phyloP scores from a whole-genome alignment of 805 yeast genomes.

The Candida rishiriensis region DNA sequence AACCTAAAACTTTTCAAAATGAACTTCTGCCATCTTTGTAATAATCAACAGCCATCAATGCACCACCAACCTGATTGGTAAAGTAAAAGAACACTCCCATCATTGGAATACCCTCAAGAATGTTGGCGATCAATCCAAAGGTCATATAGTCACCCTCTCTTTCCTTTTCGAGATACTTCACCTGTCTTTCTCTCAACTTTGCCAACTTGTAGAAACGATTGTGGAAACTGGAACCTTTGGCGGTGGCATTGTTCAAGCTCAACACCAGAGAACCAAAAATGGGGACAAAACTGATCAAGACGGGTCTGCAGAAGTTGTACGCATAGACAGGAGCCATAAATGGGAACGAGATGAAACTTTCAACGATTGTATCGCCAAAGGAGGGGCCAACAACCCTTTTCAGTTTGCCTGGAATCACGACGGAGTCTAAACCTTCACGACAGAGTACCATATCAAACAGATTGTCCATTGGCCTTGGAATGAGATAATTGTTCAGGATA shows the following conservation, averaged over 20 bases:
- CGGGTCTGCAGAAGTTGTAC: conserved; percentile 9
- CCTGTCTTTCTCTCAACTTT: conserved; percentile 24
- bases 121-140: conserved; percentile 50
- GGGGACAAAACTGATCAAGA: conserved; percentile 21
- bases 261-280: conserved; percentile 19
- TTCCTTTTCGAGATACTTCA: conserved; percentile 22
- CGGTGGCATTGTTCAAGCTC: conserved; percentile 15
- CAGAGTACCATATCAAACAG: conserved; percentile 27
- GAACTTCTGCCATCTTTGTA: conserved; percentile 15
- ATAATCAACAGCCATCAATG: conserved; percentile 48
- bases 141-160: conserved; percentile 37
- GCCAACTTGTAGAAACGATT: conserved; percentile 20
- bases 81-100: conserved; percentile 49
- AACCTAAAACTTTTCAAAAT: no score
- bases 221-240: conserved; percentile 16
- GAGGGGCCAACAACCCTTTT: conserved; percentile 26
- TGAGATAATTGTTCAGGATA: conserved; percentile 21
- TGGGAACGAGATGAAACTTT: conserved; percentile 15
- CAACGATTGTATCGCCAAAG: conserved; percentile 19
- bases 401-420: conserved; percentile 31
- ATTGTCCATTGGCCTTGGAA: conserved; percentile 21
- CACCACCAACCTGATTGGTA: conserved; percentile 61
- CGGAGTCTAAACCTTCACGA: conserved; percentile 20
- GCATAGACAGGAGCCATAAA: conserved; percentile 7
- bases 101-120: conserved; percentile 42